Evolutionary conservation across 1,139 yeast genomes (phyloP).

Genomic region (Maudiozyma humilis): DNA sequence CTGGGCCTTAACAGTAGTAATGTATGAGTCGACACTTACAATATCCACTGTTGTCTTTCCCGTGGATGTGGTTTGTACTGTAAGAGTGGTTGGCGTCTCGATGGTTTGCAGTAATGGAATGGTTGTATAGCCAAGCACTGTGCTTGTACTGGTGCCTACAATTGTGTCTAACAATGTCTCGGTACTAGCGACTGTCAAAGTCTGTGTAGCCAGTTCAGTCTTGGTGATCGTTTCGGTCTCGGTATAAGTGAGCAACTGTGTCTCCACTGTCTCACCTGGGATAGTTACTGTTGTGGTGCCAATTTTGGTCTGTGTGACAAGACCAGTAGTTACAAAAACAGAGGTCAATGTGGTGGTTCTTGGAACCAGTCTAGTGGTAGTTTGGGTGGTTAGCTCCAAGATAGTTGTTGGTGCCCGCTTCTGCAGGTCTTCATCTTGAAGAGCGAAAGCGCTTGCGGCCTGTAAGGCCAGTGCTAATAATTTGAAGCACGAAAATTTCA

Average conservation of each 20-base stretch:
- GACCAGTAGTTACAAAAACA: background rate
- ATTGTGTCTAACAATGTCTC: background rate
- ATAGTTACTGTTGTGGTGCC: background rate
- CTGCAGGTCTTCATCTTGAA: too few relatives aligned
- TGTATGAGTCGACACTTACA: too few relatives aligned
- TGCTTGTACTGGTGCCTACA: background rate
- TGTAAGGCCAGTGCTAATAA: too few relatives aligned
- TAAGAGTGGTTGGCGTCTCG: background rate
- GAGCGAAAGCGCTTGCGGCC: too few relatives aligned
- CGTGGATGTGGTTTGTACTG: too few relatives aligned
- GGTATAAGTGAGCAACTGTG: background rate
- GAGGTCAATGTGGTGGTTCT: background rate
- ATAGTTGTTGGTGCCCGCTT: background rate
- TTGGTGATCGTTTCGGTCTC: background rate
- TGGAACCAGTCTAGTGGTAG: background rate
- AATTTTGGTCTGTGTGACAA: background rate
- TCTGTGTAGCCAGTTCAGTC: background rate
- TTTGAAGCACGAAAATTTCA: too few relatives aligned
- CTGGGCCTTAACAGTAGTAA: too few relatives aligned
- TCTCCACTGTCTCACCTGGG: background rate
- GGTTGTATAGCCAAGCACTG: background rate
- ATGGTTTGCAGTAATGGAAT: background rate
- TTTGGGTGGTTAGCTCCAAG: background rate
- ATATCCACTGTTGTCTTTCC: too few relatives aligned
- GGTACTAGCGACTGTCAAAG: background rate